phyloP scores from a whole-genome alignment of 495 filamentous ascomycete species.

The Penicillium pulvis region DNA sequence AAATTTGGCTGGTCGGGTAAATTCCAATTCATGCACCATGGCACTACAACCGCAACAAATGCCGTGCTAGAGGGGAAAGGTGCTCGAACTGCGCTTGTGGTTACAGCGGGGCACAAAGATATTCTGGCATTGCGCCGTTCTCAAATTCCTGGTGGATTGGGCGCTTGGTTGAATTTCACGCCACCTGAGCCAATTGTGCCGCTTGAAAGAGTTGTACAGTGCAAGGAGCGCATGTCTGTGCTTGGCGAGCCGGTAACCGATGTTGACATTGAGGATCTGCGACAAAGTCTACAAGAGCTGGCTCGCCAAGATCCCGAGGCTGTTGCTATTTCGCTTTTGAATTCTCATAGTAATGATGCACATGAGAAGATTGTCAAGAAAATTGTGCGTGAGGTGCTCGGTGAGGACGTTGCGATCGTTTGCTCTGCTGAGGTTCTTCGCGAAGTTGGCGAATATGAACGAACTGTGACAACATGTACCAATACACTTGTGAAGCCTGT shows the following conservation, averaged over 20 bases:
- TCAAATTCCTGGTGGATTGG: constrained; percentile 52
- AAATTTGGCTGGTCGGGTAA: constrained; percentile 27
- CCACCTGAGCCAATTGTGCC: constrained; percentile 53
- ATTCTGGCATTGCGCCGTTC: constrained; percentile 44
- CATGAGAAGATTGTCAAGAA: constrained; percentile 44
- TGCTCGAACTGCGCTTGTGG: constrained; percentile 41
- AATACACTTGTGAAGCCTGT: constrained; percentile 54
- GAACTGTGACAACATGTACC: constrained; percentile 52
- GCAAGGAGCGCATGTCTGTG: constrained; percentile 48
- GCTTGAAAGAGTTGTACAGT: constrained; percentile 50
- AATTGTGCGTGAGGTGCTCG: constrained; percentile 39
- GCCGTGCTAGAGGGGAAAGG: constrained; percentile 46
- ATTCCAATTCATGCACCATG: constrained; percentile 44
- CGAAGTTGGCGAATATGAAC: constrained; percentile 55
- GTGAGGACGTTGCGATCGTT: constrained; percentile 39
- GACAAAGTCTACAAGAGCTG: constrained; percentile 31
- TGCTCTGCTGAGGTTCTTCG: constrained; percentile 49
- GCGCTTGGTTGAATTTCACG: constrained; percentile 49
- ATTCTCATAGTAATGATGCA: constrained; percentile 46
- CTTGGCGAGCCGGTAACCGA: constrained; percentile 41
- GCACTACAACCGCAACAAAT: constrained; percentile 45
- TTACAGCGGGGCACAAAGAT: constrained; percentile 46
- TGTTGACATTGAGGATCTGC: constrained; percentile 42
- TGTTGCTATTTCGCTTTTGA: constrained; percentile 50
- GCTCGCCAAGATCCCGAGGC: constrained; percentile 42